Conservation (phyloP, 257 asterid genomes). For the Misopates orontium region DNA sequence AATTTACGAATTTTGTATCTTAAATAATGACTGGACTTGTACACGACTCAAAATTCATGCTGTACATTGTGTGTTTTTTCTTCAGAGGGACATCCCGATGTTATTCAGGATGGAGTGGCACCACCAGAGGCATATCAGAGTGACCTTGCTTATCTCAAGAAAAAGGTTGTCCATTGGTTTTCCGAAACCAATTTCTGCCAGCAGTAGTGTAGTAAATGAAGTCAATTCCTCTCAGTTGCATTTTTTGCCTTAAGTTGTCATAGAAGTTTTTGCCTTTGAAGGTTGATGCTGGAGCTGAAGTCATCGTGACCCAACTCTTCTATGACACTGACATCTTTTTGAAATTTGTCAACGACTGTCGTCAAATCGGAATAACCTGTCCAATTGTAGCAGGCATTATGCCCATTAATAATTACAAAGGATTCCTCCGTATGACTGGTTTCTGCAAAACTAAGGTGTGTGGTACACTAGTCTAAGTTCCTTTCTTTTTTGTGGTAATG, state of each 20-base stretch:
- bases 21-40: too few relatives aligned
- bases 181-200: too few relatives aligned
- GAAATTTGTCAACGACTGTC: conserved; percentile 90
- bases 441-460: conserved; percentile 96
- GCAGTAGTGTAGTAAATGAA: too few relatives aligned
- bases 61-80: conserved; percentile 19
- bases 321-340: conserved; percentile 94
- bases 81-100: conserved; percentile 97
- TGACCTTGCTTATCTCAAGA: conserved; percentile 91
- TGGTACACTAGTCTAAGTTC: background rate
- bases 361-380: conserved; percentile 85
- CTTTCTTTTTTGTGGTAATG: conserved; percentile 2
- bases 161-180: conserved; percentile 33
- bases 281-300: conserved; percentile 98
- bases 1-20: too few relatives aligned
- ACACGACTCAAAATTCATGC: background rate
- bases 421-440: conserved; percentile 97
- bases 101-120: conserved; percentile 63
- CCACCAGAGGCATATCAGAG: conserved; percentile 66
- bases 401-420: conserved; percentile 98
- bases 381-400: conserved; percentile 98
- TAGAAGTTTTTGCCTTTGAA: conserved; percentile 31
- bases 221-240: background rate
- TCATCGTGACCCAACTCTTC: conserved; percentile 91
- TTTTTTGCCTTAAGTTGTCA: conserved; percentile 18